Evolutionary conservation across 2,329 filamentous ascomycete genomes (phyloP), one percentile per base, ranked within the genome.

Genomic region (Ascochyta rabiei): DNA sequence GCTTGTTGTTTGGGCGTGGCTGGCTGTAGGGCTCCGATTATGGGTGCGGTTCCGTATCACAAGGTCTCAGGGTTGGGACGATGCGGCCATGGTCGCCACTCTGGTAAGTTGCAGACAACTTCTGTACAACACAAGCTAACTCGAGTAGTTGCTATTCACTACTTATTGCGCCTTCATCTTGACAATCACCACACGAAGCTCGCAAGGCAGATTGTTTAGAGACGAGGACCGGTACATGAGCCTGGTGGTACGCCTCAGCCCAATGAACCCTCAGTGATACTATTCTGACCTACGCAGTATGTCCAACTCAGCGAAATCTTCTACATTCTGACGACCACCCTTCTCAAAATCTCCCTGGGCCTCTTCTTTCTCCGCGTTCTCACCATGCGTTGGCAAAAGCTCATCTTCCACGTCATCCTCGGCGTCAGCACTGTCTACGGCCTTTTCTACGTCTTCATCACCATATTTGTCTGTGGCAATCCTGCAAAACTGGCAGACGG

Each of bases 261-360:
- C 12, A 19, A 16, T 19, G 6, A 21, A n/a, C n/a, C 1, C 8
- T 23, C 5, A 6, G 24, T 10, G 13, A n/a, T 4, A 16, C 19
- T 10, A 4, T 19, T 42, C 54, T 62, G 35, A 67, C 37, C 19
- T 19, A 35, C 9, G 18, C 18, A 73, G 70, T 68, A 66, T 21
- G 59, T 74, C 16, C 69, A 73, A 61, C 60, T 73, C 6, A 61
- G 59, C 16, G 82, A 84, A 61, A 72, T 81, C 43, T 82, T 80
- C 64, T 86, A 85, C 64, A 77, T 81, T 23, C 72, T 82, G 56
- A 77, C 79, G 0, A 81, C 79, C 6, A 76, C 78, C 6, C 63
- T 80, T 16, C 74, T 82, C 39, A 84, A 83, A 59, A 64, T 73
- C 12, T 73, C 71, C 2, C 57, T 74, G 3, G 70, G 71, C 1